Evolutionary conservation across 208 protist species (phyloP).

Genomic region (Trichomonas vaginalis): DNA sequence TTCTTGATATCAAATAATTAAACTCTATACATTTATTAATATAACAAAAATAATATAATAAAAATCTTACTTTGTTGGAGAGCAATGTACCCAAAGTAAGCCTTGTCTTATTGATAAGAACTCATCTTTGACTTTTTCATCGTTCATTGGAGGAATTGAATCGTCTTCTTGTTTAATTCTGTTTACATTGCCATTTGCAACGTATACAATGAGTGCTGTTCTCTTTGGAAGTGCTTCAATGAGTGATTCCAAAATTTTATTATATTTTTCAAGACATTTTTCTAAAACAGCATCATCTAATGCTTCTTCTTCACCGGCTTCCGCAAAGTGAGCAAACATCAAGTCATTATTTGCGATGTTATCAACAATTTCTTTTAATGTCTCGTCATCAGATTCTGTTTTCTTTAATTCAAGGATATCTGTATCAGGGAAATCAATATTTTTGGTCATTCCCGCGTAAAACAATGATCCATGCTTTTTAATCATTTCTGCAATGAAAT

Average conservation of each 20-base stretch:
- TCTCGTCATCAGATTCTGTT: not conserved
- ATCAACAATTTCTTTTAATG: not conserved
- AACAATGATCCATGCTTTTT: not conserved
- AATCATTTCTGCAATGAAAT: not conserved
- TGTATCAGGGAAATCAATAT: not conserved
- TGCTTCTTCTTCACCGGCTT: not conserved
- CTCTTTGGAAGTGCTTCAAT: not conserved
- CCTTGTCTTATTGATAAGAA: not conserved
- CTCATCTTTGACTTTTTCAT: not conserved
- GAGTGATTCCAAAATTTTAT: not conserved
- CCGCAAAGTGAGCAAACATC: not conserved
- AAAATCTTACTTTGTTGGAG: no score
- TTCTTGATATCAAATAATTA: no score
- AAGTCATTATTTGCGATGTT: not conserved
- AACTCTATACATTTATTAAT: no score
- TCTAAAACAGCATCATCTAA: not conserved
- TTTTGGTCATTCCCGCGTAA: not conserved
- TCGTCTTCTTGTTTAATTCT: not conserved
- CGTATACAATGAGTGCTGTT: not conserved
- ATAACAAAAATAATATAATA: no score
- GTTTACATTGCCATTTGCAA: not conserved
- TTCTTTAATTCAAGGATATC: not conserved
- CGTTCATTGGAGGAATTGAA: not conserved
- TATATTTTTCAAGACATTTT: not conserved
- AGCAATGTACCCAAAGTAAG: not conserved